phyloP scores from a whole-genome alignment of 192 early-diverging fungal species.

The Lobulomyces angularis region DNA sequence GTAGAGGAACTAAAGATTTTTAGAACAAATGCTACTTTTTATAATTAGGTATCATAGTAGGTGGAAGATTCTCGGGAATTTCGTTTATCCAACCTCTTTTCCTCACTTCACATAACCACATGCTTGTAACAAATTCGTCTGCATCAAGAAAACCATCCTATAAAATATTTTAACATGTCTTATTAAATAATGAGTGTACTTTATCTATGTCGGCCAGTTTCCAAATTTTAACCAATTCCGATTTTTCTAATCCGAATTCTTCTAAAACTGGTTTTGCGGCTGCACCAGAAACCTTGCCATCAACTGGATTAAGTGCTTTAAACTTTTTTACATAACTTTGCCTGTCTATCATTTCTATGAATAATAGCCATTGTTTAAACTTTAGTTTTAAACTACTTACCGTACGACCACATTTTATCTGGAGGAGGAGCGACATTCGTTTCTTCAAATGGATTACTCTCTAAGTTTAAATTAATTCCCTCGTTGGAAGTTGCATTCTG shows the following conservation, averaged over 20 bases:
- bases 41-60: too few species aligned
- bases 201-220: constrained; percentile 46
- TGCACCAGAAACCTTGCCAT: constrained; percentile 44
- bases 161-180: too few species aligned
- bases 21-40: too few species aligned
- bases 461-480: constrained; percentile 15
- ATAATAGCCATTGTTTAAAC: constrained; percentile 10
- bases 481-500: too few species aligned
- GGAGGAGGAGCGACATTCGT: constrained; percentile 1
- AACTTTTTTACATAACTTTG: constrained; percentile 32
- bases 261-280: constrained; percentile 43
- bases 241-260: constrained; percentile 51
- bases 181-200: neutral
- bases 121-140: constrained; percentile 74
- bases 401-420: constrained; percentile 17
- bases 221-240: constrained; percentile 61
- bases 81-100: constrained; percentile 18
- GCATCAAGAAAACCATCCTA: constrained; percentile 65
- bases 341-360: constrained; percentile 43
- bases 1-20: too few species aligned
- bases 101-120: constrained; percentile 27
- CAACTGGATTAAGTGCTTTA: constrained; percentile 29
- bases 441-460: constrained; percentile 56
- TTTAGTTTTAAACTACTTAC: constrained; percentile 3
- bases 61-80: too few species aligned